Conservation (phyloP, 305 asterid genomes). For the Fraxinus greggii region DNA sequence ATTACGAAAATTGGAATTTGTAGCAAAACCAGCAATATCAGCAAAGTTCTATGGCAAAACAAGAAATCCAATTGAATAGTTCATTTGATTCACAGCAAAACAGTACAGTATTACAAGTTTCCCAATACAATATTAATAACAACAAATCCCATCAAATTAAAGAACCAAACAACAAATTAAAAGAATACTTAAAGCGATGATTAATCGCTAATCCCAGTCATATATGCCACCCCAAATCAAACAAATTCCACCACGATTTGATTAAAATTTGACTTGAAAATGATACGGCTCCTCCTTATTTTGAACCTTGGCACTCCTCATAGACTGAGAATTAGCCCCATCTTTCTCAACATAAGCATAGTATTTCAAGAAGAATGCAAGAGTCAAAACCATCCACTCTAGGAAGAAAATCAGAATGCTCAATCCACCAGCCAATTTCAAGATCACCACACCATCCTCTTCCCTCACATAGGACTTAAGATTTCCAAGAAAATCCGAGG, state of each 20-base stretch:
- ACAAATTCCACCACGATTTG: neutral
- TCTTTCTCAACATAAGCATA: constrained; percentile 67
- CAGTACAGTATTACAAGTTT: neutral
- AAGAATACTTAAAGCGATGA: neutral
- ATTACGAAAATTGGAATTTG: too few relatives aligned
- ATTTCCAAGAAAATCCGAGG: constrained; percentile 65
- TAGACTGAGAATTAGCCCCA: constrained; percentile 10
- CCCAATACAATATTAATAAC: neutral
- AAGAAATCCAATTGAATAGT: neutral
- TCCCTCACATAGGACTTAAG: constrained; percentile 80
- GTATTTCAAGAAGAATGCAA: constrained; percentile 79
- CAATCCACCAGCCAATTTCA: constrained; percentile 76
- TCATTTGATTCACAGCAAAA: neutral
- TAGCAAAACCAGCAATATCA: too few relatives aligned
- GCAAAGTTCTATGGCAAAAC: neutral
- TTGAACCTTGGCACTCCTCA: constrained; percentile 48
- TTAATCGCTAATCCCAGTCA: neutral
- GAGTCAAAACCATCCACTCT: constrained; percentile 84
- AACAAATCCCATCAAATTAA: neutral
- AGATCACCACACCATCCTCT: constrained; percentile 72
- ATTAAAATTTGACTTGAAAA: neutral
- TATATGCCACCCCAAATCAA: neutral
- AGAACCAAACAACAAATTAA: neutral
- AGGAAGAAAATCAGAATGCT: constrained; percentile 64
- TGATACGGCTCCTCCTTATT: neutral